Evolutionary conservation across 2,329 filamentous ascomycete genomes (phyloP).

Genomic region (Alternaria panax): DNA sequence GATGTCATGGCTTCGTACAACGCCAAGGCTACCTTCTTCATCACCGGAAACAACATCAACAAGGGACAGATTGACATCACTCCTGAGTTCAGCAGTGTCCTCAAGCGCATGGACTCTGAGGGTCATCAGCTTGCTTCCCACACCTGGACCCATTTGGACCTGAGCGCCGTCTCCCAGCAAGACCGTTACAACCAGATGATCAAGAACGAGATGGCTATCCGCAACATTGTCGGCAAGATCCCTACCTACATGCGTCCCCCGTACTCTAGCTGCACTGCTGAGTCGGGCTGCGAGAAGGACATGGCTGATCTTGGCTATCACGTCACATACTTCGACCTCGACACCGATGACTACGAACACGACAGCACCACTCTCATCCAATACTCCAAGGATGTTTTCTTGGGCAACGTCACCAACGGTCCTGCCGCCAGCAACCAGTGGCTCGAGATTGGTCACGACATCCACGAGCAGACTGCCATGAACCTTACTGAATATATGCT

Average conservation of each 20-base stretch:
- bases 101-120: conserved; percentile 62
- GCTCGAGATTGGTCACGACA: conserved; percentile 63
- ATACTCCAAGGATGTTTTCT: conserved; percentile 63
- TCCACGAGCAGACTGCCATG: conserved; percentile 55
- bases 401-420: conserved; percentile 52
- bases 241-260: conserved; percentile 63
- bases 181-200: conserved; percentile 59
- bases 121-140: conserved; percentile 69
- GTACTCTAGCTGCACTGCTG: conserved; percentile 56
- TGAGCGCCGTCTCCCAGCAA: conserved; percentile 54
- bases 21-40: conserved; percentile 73
- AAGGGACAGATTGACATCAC: conserved; percentile 65
- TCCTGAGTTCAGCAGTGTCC: conserved; percentile 57
- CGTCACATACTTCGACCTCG: conserved; percentile 67
- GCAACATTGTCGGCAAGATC: conserved; percentile 63
- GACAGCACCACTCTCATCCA: conserved; percentile 57
- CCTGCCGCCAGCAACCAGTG: conserved; percentile 45
- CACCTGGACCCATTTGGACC: conserved; percentile 62
- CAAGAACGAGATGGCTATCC: conserved; percentile 64
- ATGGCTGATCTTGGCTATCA: conserved; percentile 63
- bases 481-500: conserved; percentile 57
- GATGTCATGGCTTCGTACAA: conserved; percentile 66
- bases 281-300: conserved; percentile 46
- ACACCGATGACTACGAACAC: conserved; percentile 68
- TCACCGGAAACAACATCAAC: conserved; percentile 65